Evolutionary conservation across 2,329 filamentous ascomycete genomes (phyloP), one percentile per base, ranked within the genome.

Genomic region (Dactylonectria estremocensis): DNA sequence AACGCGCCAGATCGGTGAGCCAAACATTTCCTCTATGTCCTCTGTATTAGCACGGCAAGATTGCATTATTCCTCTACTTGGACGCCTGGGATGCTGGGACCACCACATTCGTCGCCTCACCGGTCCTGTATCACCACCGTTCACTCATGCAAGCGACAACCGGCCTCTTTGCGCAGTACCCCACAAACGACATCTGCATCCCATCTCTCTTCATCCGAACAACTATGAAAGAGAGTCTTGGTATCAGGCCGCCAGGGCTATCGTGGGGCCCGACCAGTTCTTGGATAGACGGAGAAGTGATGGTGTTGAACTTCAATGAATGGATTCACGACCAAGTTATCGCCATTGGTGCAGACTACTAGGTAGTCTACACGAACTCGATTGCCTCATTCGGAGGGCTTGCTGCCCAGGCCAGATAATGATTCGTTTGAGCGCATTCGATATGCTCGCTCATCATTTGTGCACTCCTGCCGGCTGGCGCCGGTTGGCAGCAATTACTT

Each of bases 1-100:
- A 89, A 89, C 81, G 87, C 87, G 13, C 87, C 87, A 18, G 87
- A 89, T 76, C 82, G 87, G 87, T 88, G 72, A 79, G 86, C 80
- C 45, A 58, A 16, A 55, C 53, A 55, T 60, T 40, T 50, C 22
- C 54, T 35, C 43, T 57, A 10, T 40, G 18, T 18, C 6, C 3
- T 52, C 6, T 13, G n/a, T 53, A 35, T 20, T 22, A 5, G 3
- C 20, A 9, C 20, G 13, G 52, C 46, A 5, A 9, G 20, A 20
- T 35, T 61, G 46, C 11, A 16, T 18, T n/a, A 13, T 24, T 20
- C 9, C 35, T 24, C 43, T 22, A 43, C 33, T 11, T 24, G 8
- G 53, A 40, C 18, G 50, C n/a, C 35, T 54, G n/a, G 14, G 14
- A 35, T 9, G 11, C 33, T 14, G 35, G n/a, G 22, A 52, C 37